Evolutionary conservation across 805 yeast genomes (phyloP).

Genomic region (Hemisphaericaspora nanyangensis): DNA sequence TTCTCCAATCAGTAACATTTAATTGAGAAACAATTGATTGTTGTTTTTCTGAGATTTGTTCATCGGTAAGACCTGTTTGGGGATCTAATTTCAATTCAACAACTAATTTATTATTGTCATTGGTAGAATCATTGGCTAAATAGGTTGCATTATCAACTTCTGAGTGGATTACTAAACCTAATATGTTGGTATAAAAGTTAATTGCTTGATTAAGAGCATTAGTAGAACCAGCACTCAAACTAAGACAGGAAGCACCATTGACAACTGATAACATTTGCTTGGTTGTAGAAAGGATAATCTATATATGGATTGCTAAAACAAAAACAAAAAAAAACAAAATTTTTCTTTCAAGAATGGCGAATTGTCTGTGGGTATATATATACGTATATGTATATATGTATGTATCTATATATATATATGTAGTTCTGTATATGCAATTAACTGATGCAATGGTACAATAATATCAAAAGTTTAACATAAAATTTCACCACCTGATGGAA

Average conservation of each 20-base stretch:
- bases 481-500: too few relatives aligned
- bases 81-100: conserved; percentile 17
- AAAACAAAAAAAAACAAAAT: too few relatives aligned
- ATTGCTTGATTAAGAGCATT: conserved; percentile 43
- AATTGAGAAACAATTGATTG: conserved; percentile 13
- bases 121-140: conserved; percentile 17
- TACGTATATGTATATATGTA: too few relatives aligned
- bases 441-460: not conserved
- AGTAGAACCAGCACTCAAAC: conserved; percentile 49
- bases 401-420: too few relatives aligned
- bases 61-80: conserved; percentile 13
- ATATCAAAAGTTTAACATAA: too few relatives aligned
- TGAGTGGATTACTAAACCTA: conserved; percentile 25
- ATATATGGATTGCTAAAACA: too few relatives aligned
- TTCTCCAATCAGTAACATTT: conserved; percentile 46
- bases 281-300: not conserved
- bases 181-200: conserved; percentile 52
- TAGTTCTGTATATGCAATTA: too few relatives aligned
- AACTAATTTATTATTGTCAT: conserved; percentile 15
- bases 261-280: conserved; percentile 32
- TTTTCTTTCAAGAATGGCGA: too few relatives aligned
- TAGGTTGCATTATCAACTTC: conserved; percentile 13
- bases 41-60: conserved; percentile 15
- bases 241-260: conserved; percentile 54
- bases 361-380: too few relatives aligned